A percentile compares a stretch with the other conserved stretches of the same genome.
These are phyloP conservation scores for Podospora didyma DNA, from an alignment of 495 filamentous ascomycete genomes.

Conservation along the genomic window DNA sequence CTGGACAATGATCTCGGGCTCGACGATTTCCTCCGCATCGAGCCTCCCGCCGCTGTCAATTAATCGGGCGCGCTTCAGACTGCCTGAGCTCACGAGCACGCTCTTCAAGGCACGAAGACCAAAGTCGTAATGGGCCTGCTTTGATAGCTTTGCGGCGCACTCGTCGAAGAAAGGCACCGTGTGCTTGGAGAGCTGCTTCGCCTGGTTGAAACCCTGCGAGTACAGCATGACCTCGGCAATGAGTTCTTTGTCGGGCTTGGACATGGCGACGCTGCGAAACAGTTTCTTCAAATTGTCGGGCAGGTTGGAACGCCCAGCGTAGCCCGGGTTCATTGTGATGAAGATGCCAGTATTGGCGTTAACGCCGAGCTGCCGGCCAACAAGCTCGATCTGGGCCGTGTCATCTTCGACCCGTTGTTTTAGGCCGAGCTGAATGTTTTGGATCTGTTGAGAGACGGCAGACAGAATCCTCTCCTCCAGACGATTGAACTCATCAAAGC, in stretches of 20 bases:
- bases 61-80: constrained; percentile 83
- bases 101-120: constrained; percentile 96
- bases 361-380: constrained; percentile 81
- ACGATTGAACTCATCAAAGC: constrained; percentile 99
- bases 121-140: constrained; percentile 99
- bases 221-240: constrained; percentile 99
- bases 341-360: constrained; percentile 95
- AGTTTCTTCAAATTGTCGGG: constrained; percentile 99
- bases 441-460: constrained; percentile 96
- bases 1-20: constrained; percentile 98
- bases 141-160: constrained; percentile 74
- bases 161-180: constrained; percentile 97
- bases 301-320: constrained; percentile 94
- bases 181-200: constrained; percentile 86
- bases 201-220: constrained; percentile 96
- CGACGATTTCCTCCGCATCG: constrained; percentile 69
- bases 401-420: constrained; percentile 73
- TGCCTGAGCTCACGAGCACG: constrained; percentile 94
- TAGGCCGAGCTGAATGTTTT: constrained; percentile 96
- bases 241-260: constrained; percentile 97
- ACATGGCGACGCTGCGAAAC: constrained; percentile 99
- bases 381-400: constrained; percentile 84
- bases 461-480: constrained; percentile 95
- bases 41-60: constrained; percentile 49
- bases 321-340: constrained; percentile 99